A percentile compares a stretch with the other conserved stretches of the same genome.
phyloP scores from a whole-genome alignment of 2,329 filamentous ascomycete species.

The Colletotrichum chrysophilum region DNA sequence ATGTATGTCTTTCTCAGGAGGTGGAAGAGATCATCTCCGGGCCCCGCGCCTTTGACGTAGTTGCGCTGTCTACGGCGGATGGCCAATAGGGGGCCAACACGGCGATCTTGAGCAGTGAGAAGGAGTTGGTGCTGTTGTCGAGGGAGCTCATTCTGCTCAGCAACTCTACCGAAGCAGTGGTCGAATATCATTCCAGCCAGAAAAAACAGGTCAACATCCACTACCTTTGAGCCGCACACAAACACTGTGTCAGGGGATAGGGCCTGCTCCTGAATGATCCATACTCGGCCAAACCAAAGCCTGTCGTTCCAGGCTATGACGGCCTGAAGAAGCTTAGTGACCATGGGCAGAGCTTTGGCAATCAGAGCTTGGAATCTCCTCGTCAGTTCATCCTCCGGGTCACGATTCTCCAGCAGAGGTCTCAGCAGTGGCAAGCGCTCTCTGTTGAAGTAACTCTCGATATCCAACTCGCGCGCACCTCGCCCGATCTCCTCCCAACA shows the following conservation, averaged over 20 bases:
- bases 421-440: not conserved
- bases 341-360: not conserved
- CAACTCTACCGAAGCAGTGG: not conserved
- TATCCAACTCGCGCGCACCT: slow-evolving; percentile 28
- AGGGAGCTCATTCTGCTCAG: not conserved
- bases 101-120: not conserved
- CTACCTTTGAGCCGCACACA: slow-evolving; percentile 28
- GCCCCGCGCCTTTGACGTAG: slow-evolving; percentile 19
- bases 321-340: not conserved
- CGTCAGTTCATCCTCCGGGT: slow-evolving; percentile 23
- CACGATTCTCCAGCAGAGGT: not conserved
- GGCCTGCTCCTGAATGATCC: slow-evolving; percentile 33
- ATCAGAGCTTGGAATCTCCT: slow-evolving; percentile 10
- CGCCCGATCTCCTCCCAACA: slow-evolving; percentile 26
- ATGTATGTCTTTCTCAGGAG: slow-evolving; percentile 25
- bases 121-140: not conserved
- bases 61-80: not conserved
- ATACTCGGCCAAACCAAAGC: slow-evolving; percentile 31
- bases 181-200: slow-evolving; percentile 22
- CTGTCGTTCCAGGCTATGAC: slow-evolving; percentile 11
- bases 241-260: slow-evolving; percentile 28
- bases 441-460: not conserved
- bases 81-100: not conserved
- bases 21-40: slow-evolving; percentile 23
- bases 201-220: slow-evolving; percentile 32